Conservation (phyloP, 1,284 basidiomycete species). For the Cronartium quercuum region DNA sequence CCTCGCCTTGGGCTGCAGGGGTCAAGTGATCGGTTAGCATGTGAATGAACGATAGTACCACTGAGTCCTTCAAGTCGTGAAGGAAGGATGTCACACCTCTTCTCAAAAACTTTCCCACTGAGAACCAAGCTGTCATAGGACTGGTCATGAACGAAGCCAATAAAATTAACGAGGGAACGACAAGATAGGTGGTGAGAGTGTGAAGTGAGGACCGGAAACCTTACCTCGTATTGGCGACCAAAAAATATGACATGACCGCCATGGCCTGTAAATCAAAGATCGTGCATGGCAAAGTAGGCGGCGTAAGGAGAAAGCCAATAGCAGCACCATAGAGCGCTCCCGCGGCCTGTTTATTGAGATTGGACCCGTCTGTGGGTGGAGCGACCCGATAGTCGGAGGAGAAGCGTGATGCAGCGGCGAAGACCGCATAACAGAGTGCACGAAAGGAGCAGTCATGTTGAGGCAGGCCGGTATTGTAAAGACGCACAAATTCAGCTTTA, state of each 20-base stretch:
- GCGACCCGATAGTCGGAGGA: conserved; percentile 12
- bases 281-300: background rate
- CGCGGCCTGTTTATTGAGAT: background rate
- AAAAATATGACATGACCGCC: background rate
- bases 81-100: background rate
- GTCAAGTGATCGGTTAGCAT: background rate
- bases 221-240: too few relatives aligned
- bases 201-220: too few relatives aligned
- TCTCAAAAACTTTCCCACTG: background rate
- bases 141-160: too few relatives aligned
- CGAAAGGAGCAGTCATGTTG: conserved; percentile 10
- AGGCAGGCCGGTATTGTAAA: background rate
- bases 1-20: conserved; percentile 15
- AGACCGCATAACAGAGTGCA: conserved; percentile 33
- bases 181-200: too few relatives aligned
- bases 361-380: background rate
- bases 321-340: conserved; percentile 7
- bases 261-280: conserved; percentile 21
- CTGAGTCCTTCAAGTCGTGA: background rate
- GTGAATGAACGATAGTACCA: background rate
- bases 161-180: too few relatives aligned
- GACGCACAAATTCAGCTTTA: background rate
- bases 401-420: conserved; percentile 19
- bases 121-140: conserved; percentile 24
- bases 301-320: background rate